phyloP scores from a whole-genome alignment of 1,284 basidiomycete genomes.

The Vanrija sp. region DNA sequence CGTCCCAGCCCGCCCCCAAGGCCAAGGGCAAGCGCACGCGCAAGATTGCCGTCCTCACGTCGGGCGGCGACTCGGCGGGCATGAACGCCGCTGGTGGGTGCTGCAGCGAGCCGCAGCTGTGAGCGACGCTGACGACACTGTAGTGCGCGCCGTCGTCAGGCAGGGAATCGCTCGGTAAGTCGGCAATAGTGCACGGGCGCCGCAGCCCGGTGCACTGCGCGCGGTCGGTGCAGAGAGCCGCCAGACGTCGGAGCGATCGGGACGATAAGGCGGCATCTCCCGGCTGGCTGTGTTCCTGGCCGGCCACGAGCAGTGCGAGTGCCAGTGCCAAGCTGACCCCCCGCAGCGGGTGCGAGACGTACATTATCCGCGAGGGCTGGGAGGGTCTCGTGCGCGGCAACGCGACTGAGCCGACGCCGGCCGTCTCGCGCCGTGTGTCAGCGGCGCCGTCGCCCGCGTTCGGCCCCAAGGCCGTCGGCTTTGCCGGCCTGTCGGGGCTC shows the following conservation, averaged over 20 bases:
- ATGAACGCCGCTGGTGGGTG: conserved; percentile 76
- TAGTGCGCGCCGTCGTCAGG: conserved; percentile 83
- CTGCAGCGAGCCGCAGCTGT: not conserved
- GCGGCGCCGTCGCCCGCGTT: conserved; percentile 27
- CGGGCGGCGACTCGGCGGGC: conserved; percentile 93
- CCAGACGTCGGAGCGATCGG: too few species aligned
- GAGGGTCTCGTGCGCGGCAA: conserved; percentile 75
- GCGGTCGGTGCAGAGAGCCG: too few species aligned
- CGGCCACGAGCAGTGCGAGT: too few species aligned
- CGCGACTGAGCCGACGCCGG: conserved; percentile 37
- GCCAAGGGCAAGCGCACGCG: conserved; percentile 14
- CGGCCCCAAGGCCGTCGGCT: conserved; percentile 28
- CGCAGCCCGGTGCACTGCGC: too few species aligned
- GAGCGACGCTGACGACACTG: not conserved
- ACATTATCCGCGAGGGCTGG: conserved; percentile 94
- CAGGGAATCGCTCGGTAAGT: conserved; percentile 79
- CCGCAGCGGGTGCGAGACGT: conserved; percentile 81
- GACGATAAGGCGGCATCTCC: too few species aligned
- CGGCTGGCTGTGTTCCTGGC: too few species aligned
- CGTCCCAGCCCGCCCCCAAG: too few species aligned
- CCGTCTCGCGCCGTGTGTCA: conserved; percentile 21
- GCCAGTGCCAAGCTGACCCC: not conserved
- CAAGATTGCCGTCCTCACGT: conserved; percentile 86
- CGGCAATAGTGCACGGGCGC: not conserved
- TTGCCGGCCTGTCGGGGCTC: conserved; percentile 19